Conservation (phyloP, 2,329 filamentous ascomycete genomes). For the Penicillium polonicum region DNA sequence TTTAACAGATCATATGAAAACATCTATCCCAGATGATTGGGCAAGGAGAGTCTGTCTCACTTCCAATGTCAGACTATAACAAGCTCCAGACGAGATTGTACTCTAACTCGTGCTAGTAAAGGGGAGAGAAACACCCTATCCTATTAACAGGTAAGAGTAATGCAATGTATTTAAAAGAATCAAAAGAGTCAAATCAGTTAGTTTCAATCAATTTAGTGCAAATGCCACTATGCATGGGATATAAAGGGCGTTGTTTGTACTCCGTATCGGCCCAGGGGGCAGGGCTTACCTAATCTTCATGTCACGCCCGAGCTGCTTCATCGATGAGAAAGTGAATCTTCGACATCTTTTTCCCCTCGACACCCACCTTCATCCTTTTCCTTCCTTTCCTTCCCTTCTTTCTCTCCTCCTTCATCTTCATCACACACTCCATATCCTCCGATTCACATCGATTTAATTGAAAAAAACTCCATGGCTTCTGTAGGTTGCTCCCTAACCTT, state of each 20-base stretch:
- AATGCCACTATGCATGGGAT: background rate
- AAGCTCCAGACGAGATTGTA: background rate
- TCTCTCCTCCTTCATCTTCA: slow-evolving; percentile 10
- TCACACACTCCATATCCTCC: background rate
- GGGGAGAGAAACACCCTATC: background rate
- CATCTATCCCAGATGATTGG: background rate
- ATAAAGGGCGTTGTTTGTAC: background rate
- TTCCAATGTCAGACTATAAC: background rate
- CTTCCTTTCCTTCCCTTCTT: slow-evolving; percentile 13
- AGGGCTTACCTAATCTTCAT: slow-evolving; percentile 24
- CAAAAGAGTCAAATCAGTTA: background rate
- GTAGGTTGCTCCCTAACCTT: slow-evolving; percentile 36
- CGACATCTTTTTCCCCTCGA: slow-evolving; percentile 22
- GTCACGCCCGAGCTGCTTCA: slow-evolving; percentile 24
- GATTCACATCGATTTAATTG: background rate
- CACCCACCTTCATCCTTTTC: slow-evolving; percentile 2
- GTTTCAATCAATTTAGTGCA: background rate
- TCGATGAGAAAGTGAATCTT: slow-evolving; percentile 22
- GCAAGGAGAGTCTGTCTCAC: background rate
- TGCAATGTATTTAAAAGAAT: background rate
- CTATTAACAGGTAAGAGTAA: background rate
- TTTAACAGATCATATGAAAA: background rate
- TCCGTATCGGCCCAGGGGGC: slow-evolving; percentile 12
- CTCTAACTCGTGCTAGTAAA: background rate
- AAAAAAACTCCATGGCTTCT: slow-evolving; percentile 46